Base-by-base conservation (phyloP, 1,139 yeast genomes). In the Diutina ranongensis region DNA sequence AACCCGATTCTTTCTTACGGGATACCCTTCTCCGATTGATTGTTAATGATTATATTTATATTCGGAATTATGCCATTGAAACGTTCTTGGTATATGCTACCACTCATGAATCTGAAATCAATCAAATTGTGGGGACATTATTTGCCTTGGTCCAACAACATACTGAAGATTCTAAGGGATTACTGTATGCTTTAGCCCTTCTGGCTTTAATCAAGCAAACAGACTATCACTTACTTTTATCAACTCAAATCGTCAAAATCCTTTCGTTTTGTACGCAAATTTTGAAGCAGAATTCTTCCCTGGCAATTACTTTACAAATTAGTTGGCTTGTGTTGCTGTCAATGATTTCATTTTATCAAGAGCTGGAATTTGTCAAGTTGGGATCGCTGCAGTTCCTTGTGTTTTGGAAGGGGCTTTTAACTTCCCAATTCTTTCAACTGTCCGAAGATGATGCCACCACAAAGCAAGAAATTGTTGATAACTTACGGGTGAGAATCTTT, bases 271-370 rank as follows among this genome's bases (percentile, higher is more conserved):
- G 75, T 51, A 71, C 76, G 9, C 76, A 71, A 50, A 67, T 61
- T 48, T 63, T 71, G 53, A 71, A 71, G 52, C 74, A 70, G 47
- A 47, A 47, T 35, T 44, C 44, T 3, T 20, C 38, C 3, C 49
- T 48, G 5, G 45, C 42, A 38, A 49, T 25, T 10, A 25, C 25
- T 19, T 18, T 38, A 5, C 42, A 20, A 40, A 47, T 48, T 4
- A 51, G 84, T 51, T 89, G 97, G 97, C 71, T 82, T 3, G 63
- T 87, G 20, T 64, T 92, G 36, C 70, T 82, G 46, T 94, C 97
- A 0, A 15, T 42, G 13, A 83, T 89, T 61, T 80, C 87, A 19
- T 76, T 82, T 49, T 81, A 83, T 44, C 73, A 75, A 12, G 70
- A 74, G 15, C 65, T 69, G 1, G 76, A 71, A 49, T 83, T 80